Evolutionary conservation across 2,329 filamentous ascomycete genomes (phyloP).

Genomic region (Hirsutella rhossiliensis): DNA sequence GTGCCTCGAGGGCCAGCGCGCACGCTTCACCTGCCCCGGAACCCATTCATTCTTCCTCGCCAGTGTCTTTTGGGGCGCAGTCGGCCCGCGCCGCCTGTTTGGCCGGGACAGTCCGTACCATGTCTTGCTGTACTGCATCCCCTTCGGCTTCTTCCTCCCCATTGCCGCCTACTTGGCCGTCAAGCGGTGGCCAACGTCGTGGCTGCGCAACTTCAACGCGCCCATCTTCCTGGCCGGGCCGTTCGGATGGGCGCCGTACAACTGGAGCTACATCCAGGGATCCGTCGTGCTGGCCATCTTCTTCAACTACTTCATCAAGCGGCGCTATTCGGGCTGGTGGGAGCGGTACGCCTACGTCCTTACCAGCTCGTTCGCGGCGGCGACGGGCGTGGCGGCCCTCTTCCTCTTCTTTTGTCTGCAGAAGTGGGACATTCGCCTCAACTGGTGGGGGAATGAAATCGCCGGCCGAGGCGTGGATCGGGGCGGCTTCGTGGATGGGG

Average conservation of each 20-base stretch:
- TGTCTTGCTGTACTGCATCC: slow-evolving; percentile 9
- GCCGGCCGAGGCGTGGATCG: slow-evolving; percentile 11
- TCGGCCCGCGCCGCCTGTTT: slow-evolving; percentile 55
- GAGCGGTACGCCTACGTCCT: slow-evolving; percentile 16
- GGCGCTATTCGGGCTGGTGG: slow-evolving; percentile 13
- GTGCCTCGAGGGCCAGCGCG: slow-evolving; percentile 36
- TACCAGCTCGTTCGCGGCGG: slow-evolving; percentile 13
- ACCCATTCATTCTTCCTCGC: slow-evolving; percentile 45
- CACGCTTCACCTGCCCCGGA: slow-evolving; percentile 37
- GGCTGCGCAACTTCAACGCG: slow-evolving; percentile 11
- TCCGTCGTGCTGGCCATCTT: slow-evolving; percentile 9
- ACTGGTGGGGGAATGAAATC: slow-evolving; percentile 13
- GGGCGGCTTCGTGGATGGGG: slow-evolving; percentile 4
- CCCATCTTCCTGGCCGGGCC: slow-evolving; percentile 12
- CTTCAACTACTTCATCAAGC: slow-evolving; percentile 14
- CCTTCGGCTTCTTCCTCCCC: slow-evolving; percentile 8
- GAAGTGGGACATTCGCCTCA: slow-evolving; percentile 5
- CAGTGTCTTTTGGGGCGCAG: slow-evolving; percentile 54
- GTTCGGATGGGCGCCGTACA: slow-evolving; percentile 13
- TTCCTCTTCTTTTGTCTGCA: slow-evolving; percentile 15
- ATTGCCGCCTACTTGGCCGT: slow-evolving; percentile 6
- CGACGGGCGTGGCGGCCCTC: slow-evolving; percentile 13
- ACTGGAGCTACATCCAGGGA: slow-evolving; percentile 15
- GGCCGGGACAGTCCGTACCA: slow-evolving; percentile 8
- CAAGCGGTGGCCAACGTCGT: slow-evolving; percentile 9